phyloP scores from a whole-genome alignment of 2,329 filamentous ascomycete species.

The Phialophora chinensis region DNA sequence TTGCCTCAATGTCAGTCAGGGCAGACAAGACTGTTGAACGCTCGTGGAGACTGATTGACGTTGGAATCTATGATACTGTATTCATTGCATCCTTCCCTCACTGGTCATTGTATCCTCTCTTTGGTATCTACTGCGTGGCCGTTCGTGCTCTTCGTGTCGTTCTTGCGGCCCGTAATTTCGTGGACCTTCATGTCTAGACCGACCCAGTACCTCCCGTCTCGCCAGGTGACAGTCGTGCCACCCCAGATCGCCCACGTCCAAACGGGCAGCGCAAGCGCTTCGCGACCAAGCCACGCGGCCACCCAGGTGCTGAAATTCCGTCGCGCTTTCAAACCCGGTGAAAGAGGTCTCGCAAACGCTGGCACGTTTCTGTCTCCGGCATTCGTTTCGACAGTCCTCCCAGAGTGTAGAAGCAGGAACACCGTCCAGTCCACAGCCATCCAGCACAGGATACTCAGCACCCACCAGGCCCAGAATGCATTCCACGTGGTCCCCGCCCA shows the following conservation, averaged over 20 bases:
- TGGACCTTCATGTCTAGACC: slow-evolving; percentile 82
- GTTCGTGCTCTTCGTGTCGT: slow-evolving; percentile 7
- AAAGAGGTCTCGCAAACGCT: slow-evolving; percentile 64
- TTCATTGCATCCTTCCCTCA: not conserved
- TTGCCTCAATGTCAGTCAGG: too few relatives aligned
- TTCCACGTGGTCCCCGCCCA: slow-evolving; percentile 71
- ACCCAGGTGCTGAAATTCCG: slow-evolving; percentile 74
- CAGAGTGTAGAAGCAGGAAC: slow-evolving; percentile 76
- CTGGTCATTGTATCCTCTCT: not conserved
- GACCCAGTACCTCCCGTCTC: slow-evolving; percentile 81
- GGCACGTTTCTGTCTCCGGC: slow-evolving; percentile 63
- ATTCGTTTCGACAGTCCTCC: slow-evolving; percentile 65
- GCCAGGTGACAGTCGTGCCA: slow-evolving; percentile 86
- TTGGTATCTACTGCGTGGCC: slow-evolving; percentile 1
- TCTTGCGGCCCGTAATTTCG: slow-evolving; percentile 52
- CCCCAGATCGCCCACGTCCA: slow-evolving; percentile 90
- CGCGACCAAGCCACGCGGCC: slow-evolving; percentile 81
- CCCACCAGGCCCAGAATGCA: slow-evolving; percentile 70
- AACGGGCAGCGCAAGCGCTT: slow-evolving; percentile 81
- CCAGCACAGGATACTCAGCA: slow-evolving; percentile 71
- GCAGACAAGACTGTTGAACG: too few relatives aligned
- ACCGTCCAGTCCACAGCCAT: slow-evolving; percentile 74
- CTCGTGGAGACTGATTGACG: not conserved
- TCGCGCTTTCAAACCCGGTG: slow-evolving; percentile 5
- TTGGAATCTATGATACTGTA: not conserved